Evolutionary conservation across 805 yeast species (phyloP), one percentile per base, ranked within the genome.

Genomic region (Wickerhamiella dianesei): DNA sequence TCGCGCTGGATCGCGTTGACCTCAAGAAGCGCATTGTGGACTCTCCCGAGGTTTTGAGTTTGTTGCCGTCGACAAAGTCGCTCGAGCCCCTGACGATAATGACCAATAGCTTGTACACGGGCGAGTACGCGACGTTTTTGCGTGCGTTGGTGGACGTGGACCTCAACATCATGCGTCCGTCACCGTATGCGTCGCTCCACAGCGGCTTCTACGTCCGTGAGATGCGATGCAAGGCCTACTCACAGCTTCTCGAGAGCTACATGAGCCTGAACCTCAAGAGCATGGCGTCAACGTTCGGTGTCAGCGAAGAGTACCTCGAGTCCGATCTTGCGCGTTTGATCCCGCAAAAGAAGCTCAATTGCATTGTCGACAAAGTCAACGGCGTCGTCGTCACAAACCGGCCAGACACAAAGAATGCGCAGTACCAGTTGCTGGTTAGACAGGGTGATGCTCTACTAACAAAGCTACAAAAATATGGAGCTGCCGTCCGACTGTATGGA

Each of bases 371-470:
- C 64, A 77, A 85, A 60, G 97, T 92, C 44, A 85, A 87, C 64
- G 97, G 71, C 21, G 85, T 92, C 51, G 84, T 92, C 53, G 94
- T 85, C 63, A 92, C 98, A 16, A 92, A 87, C 65, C 75, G 97
- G 56, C 96, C 96, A 1, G 98, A 92, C 64, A 87, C 82, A 68
- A 92, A 92, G 67, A 89, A 92, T 62, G 82, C 85, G 48, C 97
- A 89, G 67, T 92, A 88, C 64, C 95, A 87, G 62, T 65, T 71
- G 52, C 73, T 92, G 59, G 79, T 92, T 58, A 87, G 85, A 65
- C 94, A 82, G 62, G 97, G 98, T 52, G 98, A 92, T 61, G 77
- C 80, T 2, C 71, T 92, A 58, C 76, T 92, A 62, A 89, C 98
- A 16, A 92, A 89, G 64, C 73, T 92, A 60, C 98, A 92, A 64